Evolutionary conservation across 2,329 filamentous ascomycete genomes (phyloP).

Genomic region (Colletotrichum graminicola): DNA sequence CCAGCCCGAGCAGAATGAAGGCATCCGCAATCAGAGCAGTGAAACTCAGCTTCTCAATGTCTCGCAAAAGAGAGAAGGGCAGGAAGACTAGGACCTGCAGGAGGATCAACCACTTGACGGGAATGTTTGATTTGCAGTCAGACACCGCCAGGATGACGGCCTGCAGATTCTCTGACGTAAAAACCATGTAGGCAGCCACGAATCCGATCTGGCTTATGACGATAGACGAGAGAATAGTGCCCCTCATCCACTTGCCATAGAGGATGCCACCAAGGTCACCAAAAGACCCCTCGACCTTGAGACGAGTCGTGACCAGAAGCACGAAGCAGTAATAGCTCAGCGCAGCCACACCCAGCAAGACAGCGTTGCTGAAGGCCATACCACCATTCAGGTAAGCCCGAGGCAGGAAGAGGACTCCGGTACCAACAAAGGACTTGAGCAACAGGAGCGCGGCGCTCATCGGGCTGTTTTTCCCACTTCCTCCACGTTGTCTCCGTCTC

Average conservation of each 20-base stretch:
- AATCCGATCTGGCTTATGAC: constrained; percentile 97
- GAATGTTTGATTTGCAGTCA: constrained; percentile 85
- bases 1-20: constrained; percentile 91
- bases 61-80: constrained; percentile 91
- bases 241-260: constrained; percentile 91
- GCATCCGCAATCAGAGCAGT: constrained; percentile 93
- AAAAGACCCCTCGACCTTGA: constrained; percentile 92
- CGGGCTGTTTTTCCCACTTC: constrained; percentile 81
- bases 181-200: constrained; percentile 95
- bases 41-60: constrained; percentile 97
- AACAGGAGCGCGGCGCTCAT: constrained; percentile 86
- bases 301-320: constrained; percentile 85
- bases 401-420: constrained; percentile 92
- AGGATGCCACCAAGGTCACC: constrained; percentile 95
- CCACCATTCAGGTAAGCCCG: constrained; percentile 95
- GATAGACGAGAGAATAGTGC: constrained; percentile 88
- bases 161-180: constrained; percentile 94
- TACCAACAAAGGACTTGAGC: constrained; percentile 98
- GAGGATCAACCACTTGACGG: constrained; percentile 90
- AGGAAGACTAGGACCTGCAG: constrained; percentile 97
- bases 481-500: constrained; percentile 80
- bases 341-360: constrained; percentile 85
- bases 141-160: constrained; percentile 94
- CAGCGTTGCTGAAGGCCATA: constrained; percentile 95
- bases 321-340: constrained; percentile 99